Conservation (phyloP, 805 yeast species). For the Cyberlindnera euphorbiiphila region DNA sequence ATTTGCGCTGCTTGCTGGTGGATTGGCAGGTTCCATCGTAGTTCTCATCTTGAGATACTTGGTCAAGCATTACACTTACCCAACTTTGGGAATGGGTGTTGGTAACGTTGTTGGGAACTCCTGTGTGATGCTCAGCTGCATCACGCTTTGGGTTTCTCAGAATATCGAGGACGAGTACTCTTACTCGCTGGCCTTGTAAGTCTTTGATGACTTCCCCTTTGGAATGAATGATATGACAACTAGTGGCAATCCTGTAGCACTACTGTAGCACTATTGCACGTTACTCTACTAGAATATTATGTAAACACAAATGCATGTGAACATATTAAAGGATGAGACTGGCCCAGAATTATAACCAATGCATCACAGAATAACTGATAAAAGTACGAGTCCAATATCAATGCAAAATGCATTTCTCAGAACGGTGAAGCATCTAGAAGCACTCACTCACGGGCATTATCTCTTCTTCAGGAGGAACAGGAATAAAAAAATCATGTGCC, state of each 20-base stretch:
- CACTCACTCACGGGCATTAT: too few relatives aligned
- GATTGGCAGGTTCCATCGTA: slow-evolving; percentile 87
- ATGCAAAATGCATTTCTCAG: too few relatives aligned
- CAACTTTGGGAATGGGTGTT: slow-evolving; percentile 92
- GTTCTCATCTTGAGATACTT: slow-evolving; percentile 83
- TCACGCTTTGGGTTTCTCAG: slow-evolving; percentile 88
- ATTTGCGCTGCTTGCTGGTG: slow-evolving; percentile 89
- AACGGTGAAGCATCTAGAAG: too few relatives aligned
- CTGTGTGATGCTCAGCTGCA: slow-evolving; percentile 83
- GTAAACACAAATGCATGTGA: too few relatives aligned
- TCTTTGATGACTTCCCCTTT: slow-evolving; percentile 45
- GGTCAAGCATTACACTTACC: slow-evolving; percentile 73
- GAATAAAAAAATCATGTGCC: too few relatives aligned
- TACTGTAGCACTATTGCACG: background rate
- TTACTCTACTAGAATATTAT: too few relatives aligned
- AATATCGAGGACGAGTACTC: slow-evolving; percentile 95
- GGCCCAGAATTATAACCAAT: background rate
- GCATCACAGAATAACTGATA: too few relatives aligned
- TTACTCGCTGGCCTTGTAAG: slow-evolving; percentile 87
- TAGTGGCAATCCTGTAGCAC: background rate
- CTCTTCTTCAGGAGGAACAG: too few relatives aligned
- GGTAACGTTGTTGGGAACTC: slow-evolving; percentile 80
- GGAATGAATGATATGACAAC: background rate
- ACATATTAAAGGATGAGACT: background rate
- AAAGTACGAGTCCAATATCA: too few relatives aligned